phyloP scores from a whole-genome alignment of 2,329 filamentous ascomycete species.

The Harringtonia aguacate region DNA sequence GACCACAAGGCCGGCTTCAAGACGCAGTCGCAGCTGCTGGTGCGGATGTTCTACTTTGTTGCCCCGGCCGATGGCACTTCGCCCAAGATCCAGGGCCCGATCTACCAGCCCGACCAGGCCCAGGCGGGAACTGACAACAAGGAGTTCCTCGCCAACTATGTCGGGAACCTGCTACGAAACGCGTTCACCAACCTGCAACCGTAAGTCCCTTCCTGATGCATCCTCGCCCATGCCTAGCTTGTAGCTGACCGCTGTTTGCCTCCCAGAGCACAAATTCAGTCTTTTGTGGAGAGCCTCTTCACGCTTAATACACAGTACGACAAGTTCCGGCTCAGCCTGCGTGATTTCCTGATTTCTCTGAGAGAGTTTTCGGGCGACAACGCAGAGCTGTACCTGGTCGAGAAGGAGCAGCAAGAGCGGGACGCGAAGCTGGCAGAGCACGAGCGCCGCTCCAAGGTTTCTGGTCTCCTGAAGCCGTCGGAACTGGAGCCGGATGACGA shows the following conservation, averaged over 20 bases:
- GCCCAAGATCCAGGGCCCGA: constrained; percentile 84
- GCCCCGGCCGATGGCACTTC: constrained; percentile 55
- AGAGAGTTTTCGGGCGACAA: constrained; percentile 97
- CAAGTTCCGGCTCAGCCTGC: constrained; percentile 90
- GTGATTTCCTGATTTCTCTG: constrained; percentile 93
- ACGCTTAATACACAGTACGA: constrained; percentile 78
- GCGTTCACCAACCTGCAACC: constrained; percentile 89
- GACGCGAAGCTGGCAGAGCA: constrained; percentile 82
- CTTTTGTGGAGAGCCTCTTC: constrained; percentile 86
- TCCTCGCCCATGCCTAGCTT: no score
- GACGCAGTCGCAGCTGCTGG: constrained; percentile 86
- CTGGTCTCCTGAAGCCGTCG: constrained; percentile 92
- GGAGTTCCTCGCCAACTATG: constrained; percentile 83
- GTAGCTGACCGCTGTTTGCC: no score
- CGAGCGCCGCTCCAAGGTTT: constrained; percentile 87
- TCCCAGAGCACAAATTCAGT: constrained; percentile 61
- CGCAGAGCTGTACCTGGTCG: constrained; percentile 82
- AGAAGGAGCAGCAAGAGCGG: constrained; percentile 84
- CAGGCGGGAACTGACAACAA: constrained; percentile 75
- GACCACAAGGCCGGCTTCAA: constrained; percentile 99
- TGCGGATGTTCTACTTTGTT: constrained; percentile 95
- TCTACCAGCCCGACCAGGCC: constrained; percentile 79
- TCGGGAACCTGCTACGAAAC: constrained; percentile 71
- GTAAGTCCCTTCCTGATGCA: constrained; percentile 45
- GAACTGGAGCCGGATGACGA: constrained; percentile 85